Conservation (phyloP, 2,329 filamentous ascomycete species). For the Aspergillus sp. region DNA sequence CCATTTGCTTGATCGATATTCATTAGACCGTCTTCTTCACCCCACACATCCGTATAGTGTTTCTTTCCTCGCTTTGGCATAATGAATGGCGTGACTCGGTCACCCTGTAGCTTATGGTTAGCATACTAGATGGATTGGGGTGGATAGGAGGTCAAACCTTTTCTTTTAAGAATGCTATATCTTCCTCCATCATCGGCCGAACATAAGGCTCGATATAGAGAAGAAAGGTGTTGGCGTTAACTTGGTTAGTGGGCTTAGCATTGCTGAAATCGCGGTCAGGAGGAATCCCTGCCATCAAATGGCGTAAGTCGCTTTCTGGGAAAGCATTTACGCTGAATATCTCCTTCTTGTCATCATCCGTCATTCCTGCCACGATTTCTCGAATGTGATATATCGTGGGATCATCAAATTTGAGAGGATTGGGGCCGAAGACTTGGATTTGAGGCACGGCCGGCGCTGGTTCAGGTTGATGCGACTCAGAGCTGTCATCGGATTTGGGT, state of each 20-base stretch:
- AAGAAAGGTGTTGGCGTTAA: conserved; percentile 90
- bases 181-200: conserved; percentile 84
- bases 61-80: conserved; percentile 82
- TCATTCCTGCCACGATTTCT: conserved; percentile 70
- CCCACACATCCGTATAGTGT: conserved; percentile 88
- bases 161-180: conserved; percentile 88
- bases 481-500: conserved; percentile 61
- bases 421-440: conserved; percentile 85
- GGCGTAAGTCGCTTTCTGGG: conserved; percentile 74
- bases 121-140: neutral
- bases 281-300: conserved; percentile 83
- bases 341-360: conserved; percentile 78
- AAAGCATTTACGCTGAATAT: conserved; percentile 87
- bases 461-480: conserved; percentile 59
- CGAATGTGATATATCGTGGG: conserved; percentile 94
- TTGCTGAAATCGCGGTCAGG: conserved; percentile 96
- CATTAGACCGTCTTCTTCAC: conserved; percentile 84
- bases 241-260: conserved; percentile 89
- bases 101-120: conserved; percentile 53
- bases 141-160: conserved; percentile 48
- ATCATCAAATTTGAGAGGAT: conserved; percentile 86
- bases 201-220: conserved; percentile 91
- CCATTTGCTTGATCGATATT: conserved; percentile 66
- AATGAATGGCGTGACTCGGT: conserved; percentile 78
- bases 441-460: conserved; percentile 65